Percentiles rank a stretch among this genome's conserved stretches.
Conservation (phyloP, 129 eudicot genomes). For the Lactuca saligna region DNA sequence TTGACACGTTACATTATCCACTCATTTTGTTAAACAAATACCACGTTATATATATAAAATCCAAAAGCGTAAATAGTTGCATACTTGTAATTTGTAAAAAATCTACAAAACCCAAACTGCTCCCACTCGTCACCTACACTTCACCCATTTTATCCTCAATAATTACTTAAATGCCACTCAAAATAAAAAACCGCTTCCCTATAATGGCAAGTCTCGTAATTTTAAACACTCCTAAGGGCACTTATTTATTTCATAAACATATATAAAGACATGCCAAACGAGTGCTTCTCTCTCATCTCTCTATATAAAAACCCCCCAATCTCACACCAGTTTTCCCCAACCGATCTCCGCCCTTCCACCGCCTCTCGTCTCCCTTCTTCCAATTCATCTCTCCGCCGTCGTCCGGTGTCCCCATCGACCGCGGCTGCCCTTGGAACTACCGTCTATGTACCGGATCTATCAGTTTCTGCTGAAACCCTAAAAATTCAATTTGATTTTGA, state of each 20-base stretch:
- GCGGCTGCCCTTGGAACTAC: background rate
- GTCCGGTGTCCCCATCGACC: conserved; percentile 1
- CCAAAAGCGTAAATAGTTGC: background rate
- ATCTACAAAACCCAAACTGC: background rate
- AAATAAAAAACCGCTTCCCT: background rate
- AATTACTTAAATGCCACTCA: conserved; percentile 2
- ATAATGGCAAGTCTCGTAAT: conserved; percentile 19
- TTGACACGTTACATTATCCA: background rate
- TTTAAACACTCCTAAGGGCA: background rate
- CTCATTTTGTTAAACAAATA: background rate
- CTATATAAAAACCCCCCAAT: conserved; percentile 27
- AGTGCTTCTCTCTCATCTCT: conserved; percentile 5
- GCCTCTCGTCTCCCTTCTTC: conserved; percentile 1
- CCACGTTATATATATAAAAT: background rate
- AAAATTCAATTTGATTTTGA: conserved; percentile 18
- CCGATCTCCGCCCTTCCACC: conserved; percentile 20
- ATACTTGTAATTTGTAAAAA: background rate
- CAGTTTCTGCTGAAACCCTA: conserved; percentile 30
- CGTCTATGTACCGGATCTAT: conserved; percentile 23
- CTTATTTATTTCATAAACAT: background rate
- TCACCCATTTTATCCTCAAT: background rate
- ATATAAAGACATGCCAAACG: conserved; percentile 12
- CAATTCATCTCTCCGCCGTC: conserved; percentile 17
- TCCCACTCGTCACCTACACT: conserved; percentile 10
- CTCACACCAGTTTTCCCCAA: conserved; percentile 3